Percentiles rank a stretch among this genome's conserved stretches.
Evolutionary conservation across 345 rosid genomes (phyloP).

Genomic region (Pelargonium nanum): DNA sequence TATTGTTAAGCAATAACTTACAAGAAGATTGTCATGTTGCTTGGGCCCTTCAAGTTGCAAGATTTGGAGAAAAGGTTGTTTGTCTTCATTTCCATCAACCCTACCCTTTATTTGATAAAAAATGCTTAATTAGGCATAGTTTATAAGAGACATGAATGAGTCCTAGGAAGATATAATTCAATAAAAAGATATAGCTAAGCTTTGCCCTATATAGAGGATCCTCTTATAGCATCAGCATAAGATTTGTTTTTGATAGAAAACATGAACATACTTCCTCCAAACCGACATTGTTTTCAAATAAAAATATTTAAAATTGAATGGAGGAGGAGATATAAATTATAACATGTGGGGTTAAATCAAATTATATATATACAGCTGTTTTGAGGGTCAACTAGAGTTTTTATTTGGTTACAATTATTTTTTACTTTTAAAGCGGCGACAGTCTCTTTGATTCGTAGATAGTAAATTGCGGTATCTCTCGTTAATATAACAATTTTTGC

Average conservation of each 20-base stretch:
- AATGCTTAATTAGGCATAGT: background rate
- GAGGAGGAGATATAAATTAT: too few species aligned
- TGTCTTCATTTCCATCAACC: slow-evolving; percentile 22
- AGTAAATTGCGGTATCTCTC: too few species aligned
- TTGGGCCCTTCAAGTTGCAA: slow-evolving; percentile 8
- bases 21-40: slow-evolving; percentile 3
- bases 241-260: background rate
- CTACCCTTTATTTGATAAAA: slow-evolving; percentile 14
- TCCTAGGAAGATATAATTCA: background rate
- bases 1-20: background rate
- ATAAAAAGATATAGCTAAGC: background rate
- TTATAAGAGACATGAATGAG: background rate
- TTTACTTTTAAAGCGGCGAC: too few species aligned
- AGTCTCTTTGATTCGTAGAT: too few species aligned
- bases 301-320: background rate
- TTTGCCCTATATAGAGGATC: too few species aligned
- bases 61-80: slow-evolving; percentile 27
- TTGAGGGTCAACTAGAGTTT: too few species aligned
- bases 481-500: too few species aligned
- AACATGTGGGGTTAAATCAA: too few species aligned
- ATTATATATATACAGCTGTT: too few species aligned
- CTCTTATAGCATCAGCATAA: background rate
- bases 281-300: slow-evolving; percentile 4
- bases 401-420: too few species aligned
- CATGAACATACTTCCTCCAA: slow-evolving; percentile 14